phyloP scores from a whole-genome alignment of 139 green algal species.

The Chlamydomonas applanata region DNA sequence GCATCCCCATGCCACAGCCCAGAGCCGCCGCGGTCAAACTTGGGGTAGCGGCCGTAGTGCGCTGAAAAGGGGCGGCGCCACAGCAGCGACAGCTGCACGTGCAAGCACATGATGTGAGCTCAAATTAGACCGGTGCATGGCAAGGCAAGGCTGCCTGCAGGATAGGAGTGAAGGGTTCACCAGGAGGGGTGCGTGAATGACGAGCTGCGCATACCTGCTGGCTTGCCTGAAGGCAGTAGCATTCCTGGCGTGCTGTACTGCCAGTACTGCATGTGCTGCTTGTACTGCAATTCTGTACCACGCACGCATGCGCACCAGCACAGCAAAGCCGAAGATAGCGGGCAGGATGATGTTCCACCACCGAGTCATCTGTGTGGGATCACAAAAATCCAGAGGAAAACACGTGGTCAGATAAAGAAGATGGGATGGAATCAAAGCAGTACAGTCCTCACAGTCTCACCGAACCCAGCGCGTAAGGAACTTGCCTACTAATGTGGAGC shows the following conservation, averaged over 20 bases:
- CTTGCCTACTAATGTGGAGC: no score
- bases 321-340: not conserved
- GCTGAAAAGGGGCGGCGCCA: constrained; percentile 34
- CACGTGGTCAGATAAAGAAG: no score
- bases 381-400: not conserved
- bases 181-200: no score
- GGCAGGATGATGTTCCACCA: constrained; percentile 12
- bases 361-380: not conserved
- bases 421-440: no score
- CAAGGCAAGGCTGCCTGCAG: not conserved
- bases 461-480: not conserved
- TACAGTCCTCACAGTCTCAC: not conserved
- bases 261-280: no score
- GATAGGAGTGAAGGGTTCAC: no score
- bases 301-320: constrained; percentile 5
- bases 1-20: constrained; percentile 13
- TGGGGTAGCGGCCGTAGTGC: constrained; percentile 42
- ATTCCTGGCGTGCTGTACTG: no score
- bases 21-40: constrained; percentile 37
- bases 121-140: not conserved
- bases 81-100: constrained; percentile 20
- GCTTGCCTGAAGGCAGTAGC: no score
- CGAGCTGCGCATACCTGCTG: no score
- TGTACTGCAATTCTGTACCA: no score
- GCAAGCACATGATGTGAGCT: not conserved